Base-by-base conservation (phyloP, 305 asterid species). In the Plantago coronopus region DNA sequence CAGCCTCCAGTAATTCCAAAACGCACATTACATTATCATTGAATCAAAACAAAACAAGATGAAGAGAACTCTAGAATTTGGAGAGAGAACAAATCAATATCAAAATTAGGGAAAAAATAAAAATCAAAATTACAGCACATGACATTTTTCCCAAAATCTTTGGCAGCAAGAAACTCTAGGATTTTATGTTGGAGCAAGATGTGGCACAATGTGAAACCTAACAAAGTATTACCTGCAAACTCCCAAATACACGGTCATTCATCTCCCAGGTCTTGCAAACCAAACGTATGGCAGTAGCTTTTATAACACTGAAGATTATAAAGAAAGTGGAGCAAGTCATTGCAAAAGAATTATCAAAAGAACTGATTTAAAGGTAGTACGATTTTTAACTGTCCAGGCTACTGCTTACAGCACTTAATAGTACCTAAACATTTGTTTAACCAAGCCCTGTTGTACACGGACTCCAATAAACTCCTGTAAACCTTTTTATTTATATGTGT, bases 231-330 rank as follows among this genome's bases (percentile, higher is more conserved):
- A 80, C 99, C 94, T 85, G 97, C 81, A 93, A 81, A 78, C 80
- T 87, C 68, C 81, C 90, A 78, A 87, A 93, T 77, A 82, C 83
- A 50, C 96, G 97, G 69, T 81, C 99, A 63, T 81, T 93, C 73
- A 76, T 81, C 83, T 81, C 99, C 99, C 99, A 93, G n/a, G 99
- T 79, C 83, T 87, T 93, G 79, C 93, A 87, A 68, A 87, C 69
- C 79, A 89, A 73, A 72, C 99, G 99, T 66, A 77, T 76, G 15
- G 95, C 97, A 63, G 95, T 84, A 64, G 94, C 89, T 76, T 80
- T 83, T 66, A 87, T 60, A 72, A 78, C 83, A 59, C 99, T 89
- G 83, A 57, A 68, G 53, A 48, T 48, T 49, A 59, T 48, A 72
- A 76, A 73, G 27, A 62, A 66, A 68, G 62, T 62, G 50, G 58